Base-by-base conservation (phyloP, 2,329 filamentous ascomycete genomes). In the Pezicula neosporulosa region DNA sequence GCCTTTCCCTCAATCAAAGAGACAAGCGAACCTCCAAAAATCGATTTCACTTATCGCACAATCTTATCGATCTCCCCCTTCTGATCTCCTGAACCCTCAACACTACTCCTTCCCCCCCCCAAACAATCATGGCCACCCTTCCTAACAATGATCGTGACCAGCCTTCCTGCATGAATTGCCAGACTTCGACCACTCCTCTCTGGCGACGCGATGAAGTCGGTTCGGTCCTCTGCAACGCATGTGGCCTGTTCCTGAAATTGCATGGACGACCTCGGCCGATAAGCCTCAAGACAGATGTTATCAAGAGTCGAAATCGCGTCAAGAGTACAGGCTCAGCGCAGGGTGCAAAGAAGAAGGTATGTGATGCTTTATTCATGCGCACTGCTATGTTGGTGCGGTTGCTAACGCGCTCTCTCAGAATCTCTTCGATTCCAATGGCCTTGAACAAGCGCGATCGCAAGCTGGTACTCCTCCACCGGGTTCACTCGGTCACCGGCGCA, bases 181-280 rank as follows among this genome's bases (percentile, higher is more conserved):
- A 84, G 58, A 99, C 94, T 42, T 96, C 90, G 39, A 97, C 92
- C 48, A 99, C 94, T 43, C 94, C 94, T 39, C 77, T 99, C 68
- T 99, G 94, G 94, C 89, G 94, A 64, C 87, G 94, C 75, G 94
- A 99, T 78, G 94, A 99, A 76, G 84, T 87, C 64, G 94, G 94
- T 60, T 88, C 91, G 1, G 93, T 99, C 36, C 87, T 99, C 48
- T 99, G 94, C 84, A 99, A 99, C 74, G 94, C 94, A 65, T 99
- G 94, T 72, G 94, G 94, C 54, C 81, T 99, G 51, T 99, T 97
- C 72, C 81, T 97, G 65, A 99, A 99, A 80, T 81, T 99, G 61
- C 94, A 99, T 69, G 92, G 92, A 58, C 88, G 92, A 24, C 85
- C 94, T 54, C 86, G 94, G 51, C 94, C 94, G 61, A 97, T 96